Evolutionary conservation across 2,329 filamentous ascomycete species (phyloP).

Genomic region (Aspergillus pseudotamarii): DNA sequence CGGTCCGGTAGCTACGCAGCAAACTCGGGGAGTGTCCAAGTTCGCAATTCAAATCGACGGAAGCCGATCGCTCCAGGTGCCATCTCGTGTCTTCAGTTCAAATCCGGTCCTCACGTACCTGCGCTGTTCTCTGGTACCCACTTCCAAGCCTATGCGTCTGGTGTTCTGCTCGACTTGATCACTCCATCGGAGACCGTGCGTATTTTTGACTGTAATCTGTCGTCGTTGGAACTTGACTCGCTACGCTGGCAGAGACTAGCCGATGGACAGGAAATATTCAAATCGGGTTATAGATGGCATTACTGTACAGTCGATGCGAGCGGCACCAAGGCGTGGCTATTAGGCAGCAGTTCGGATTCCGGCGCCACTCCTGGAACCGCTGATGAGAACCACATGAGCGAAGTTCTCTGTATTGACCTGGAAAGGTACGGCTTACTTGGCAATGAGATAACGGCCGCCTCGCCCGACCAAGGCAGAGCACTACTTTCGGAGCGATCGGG

Average conservation of each 20-base stretch:
- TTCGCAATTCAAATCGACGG: slow-evolving; percentile 54
- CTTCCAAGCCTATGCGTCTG: slow-evolving; percentile 93
- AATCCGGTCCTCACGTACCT: slow-evolving; percentile 82
- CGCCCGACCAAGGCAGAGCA: slow-evolving; percentile 50
- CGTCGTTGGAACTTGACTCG: slow-evolving; percentile 81
- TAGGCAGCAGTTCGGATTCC: slow-evolving; percentile 84
- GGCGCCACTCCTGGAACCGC: slow-evolving; percentile 68
- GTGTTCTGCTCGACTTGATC: slow-evolving; percentile 89
- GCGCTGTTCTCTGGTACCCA: slow-evolving; percentile 89
- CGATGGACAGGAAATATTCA: slow-evolving; percentile 92
- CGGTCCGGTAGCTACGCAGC: slow-evolving; percentile 67
- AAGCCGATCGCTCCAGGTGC: slow-evolving; percentile 73
- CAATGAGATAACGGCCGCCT: slow-evolving; percentile 67
- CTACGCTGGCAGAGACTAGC: slow-evolving; percentile 94
- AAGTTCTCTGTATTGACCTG: slow-evolving; percentile 91
- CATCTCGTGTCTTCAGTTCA: slow-evolving; percentile 87
- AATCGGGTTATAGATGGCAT: slow-evolving; percentile 91
- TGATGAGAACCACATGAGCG: slow-evolving; percentile 89
- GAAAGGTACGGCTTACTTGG: slow-evolving; percentile 88
- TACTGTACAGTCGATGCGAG: slow-evolving; percentile 96
- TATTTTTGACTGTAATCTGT: slow-evolving; percentile 85
- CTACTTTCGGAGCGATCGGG: slow-evolving; percentile 58
- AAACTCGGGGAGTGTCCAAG: slow-evolving; percentile 65
- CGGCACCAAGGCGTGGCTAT: slow-evolving; percentile 92
- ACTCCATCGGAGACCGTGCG: slow-evolving; percentile 88